Evolutionary conservation across 345 rosid genomes (phyloP).

Genomic region (Viola odorata): DNA sequence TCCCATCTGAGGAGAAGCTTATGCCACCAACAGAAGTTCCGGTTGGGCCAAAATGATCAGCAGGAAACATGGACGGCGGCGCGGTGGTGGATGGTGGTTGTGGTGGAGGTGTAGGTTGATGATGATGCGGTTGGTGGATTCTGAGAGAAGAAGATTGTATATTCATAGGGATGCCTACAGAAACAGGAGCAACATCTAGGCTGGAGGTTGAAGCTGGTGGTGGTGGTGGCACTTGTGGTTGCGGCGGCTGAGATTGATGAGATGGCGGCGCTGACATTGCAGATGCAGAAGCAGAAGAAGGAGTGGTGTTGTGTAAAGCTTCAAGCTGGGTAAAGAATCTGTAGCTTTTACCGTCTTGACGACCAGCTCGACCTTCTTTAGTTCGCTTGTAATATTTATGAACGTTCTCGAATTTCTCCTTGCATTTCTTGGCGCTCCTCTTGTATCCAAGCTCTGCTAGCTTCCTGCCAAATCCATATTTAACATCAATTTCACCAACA

Average conservation of each 20-base stretch:
- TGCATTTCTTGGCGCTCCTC: slow-evolving; percentile 84
- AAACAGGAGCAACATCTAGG: slow-evolving; percentile 58
- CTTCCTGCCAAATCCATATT: slow-evolving; percentile 41
- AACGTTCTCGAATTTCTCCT: slow-evolving; percentile 92
- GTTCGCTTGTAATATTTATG: slow-evolving; percentile 90
- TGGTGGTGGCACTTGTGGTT: slow-evolving; percentile 7
- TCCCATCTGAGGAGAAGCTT: slow-evolving; percentile 58
- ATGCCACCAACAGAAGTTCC: slow-evolving; percentile 25
- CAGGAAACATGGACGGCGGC: slow-evolving; percentile 22
- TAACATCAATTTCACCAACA: too few species aligned
- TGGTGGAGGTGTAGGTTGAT: not conserved
- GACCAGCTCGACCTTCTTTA: slow-evolving; percentile 75
- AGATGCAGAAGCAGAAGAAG: not conserved
- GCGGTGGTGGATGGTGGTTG: not conserved
- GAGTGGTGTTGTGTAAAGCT: slow-evolving; percentile 45
- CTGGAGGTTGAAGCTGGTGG: slow-evolving; percentile 13
- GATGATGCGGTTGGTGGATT: slow-evolving; percentile 22
- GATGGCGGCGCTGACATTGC: slow-evolving; percentile 10
- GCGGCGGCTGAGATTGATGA: slow-evolving; percentile 1
- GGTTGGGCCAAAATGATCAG: slow-evolving; percentile 2
- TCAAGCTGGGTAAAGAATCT: slow-evolving; percentile 80
- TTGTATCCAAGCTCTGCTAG: slow-evolving; percentile 68
- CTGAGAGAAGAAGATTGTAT: slow-evolving; percentile 17
- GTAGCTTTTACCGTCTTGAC: slow-evolving; percentile 81
- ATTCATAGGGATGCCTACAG: slow-evolving; percentile 46